Conservation (phyloP, 495 filamentous ascomycete species). For the Podospora pseudocomata region DNA sequence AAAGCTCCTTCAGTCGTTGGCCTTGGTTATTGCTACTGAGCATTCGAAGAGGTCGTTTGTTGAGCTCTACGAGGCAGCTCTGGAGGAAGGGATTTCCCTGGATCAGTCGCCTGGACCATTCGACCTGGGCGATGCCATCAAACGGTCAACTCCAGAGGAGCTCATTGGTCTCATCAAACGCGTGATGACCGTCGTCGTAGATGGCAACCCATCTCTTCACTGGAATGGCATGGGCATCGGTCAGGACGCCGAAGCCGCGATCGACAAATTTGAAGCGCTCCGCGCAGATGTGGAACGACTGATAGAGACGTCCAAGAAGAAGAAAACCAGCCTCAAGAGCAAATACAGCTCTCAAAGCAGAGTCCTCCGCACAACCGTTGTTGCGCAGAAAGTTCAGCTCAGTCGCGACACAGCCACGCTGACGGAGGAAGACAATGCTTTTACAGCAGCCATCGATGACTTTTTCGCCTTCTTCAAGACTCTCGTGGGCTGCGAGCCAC, state of each 20-base stretch:
- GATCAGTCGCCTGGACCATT: constrained; percentile 23
- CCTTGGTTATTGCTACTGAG: constrained; percentile 20
- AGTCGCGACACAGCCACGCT: constrained; percentile 74
- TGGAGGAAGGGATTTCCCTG: constrained; percentile 35
- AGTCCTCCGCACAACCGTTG: constrained; percentile 74
- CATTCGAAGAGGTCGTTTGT: constrained; percentile 28
- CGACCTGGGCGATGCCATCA: constrained; percentile 36
- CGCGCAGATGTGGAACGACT: constrained; percentile 39
- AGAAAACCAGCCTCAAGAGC: constrained; percentile 59
- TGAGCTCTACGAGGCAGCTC: constrained; percentile 38
- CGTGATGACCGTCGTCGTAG: constrained; percentile 32
- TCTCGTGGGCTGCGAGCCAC: constrained; percentile 55
- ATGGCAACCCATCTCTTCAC: constrained; percentile 34
- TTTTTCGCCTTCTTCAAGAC: constrained; percentile 54
- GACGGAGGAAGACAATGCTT: constrained; percentile 68
- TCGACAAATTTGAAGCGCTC: constrained; percentile 37
- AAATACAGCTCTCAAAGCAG: constrained; percentile 69
- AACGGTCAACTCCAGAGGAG: constrained; percentile 41
- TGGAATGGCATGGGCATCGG: constrained; percentile 19
- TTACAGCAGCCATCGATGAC: constrained; percentile 67
- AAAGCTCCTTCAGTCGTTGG: constrained; percentile 30
- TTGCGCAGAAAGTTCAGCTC: constrained; percentile 82
- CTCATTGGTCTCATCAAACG: constrained; percentile 34
- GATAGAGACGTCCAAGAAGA: constrained; percentile 38
- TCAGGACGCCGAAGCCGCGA: constrained; percentile 34